phyloP scores from a whole-genome alignment of 2,329 filamentous ascomycete genomes.

The Cadophora sp. region DNA sequence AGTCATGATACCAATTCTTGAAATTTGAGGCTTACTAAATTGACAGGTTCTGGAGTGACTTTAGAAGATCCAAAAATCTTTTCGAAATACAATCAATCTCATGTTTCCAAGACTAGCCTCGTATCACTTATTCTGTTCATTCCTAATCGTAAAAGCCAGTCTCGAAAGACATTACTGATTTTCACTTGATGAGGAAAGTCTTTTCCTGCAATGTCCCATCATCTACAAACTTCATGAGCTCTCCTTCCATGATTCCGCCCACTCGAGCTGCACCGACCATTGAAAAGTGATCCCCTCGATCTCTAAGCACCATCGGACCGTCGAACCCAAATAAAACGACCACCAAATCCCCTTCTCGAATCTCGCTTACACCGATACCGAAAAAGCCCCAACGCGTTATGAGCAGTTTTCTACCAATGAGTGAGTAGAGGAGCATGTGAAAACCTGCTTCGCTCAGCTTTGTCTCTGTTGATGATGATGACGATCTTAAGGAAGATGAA shows the following conservation, averaged over 20 bases:
- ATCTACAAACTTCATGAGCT: conserved; percentile 9
- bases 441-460: not conserved
- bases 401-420: not conserved
- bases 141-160: too few relatives aligned
- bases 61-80: too few relatives aligned
- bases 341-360: not conserved
- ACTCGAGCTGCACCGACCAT: not conserved
- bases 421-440: not conserved
- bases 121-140: too few relatives aligned
- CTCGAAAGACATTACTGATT: too few relatives aligned
- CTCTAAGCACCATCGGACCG: not conserved
- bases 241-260: conserved; percentile 5
- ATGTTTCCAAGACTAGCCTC: too few relatives aligned
- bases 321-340: not conserved
- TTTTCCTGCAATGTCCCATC: conserved; percentile 1
- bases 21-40: too few relatives aligned
- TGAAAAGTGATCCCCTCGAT: not conserved
- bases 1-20: too few relatives aligned
- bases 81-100: too few relatives aligned
- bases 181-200: not conserved
- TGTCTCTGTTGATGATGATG: not conserved
- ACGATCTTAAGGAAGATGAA: not conserved
- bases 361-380: not conserved
- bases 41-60: too few relatives aligned
- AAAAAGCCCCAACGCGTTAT: not conserved